phyloP scores from a whole-genome alignment of 208 protist genomes.

The Crithidia mellificae region DNA sequence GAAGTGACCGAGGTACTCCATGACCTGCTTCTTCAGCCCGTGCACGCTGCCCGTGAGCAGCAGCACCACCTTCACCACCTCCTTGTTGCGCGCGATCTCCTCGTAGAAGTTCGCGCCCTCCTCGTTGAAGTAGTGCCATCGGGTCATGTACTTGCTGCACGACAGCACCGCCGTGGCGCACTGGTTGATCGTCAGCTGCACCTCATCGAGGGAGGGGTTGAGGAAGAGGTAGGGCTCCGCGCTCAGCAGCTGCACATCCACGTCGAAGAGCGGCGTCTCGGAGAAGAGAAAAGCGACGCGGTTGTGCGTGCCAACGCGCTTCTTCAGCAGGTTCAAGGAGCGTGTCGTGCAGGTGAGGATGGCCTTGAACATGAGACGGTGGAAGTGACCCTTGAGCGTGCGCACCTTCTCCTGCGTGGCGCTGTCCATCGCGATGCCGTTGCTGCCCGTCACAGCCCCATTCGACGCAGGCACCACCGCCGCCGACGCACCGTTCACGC shows the following conservation, averaged over 20 bases:
- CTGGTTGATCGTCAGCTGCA: conserved; percentile 96
- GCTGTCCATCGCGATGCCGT: conserved; percentile 46
- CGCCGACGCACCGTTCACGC: conserved; percentile 74
- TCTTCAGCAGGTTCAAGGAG: conserved; percentile 92
- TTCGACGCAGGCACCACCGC: conserved; percentile 87
- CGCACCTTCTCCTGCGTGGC: conserved; percentile 78
- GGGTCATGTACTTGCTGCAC: conserved; percentile 90
- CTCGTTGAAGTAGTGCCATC: conserved; percentile 72
- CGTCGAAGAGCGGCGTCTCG: conserved; percentile 95
- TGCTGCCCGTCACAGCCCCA: conserved; percentile 70
- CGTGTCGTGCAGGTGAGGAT: conserved; percentile 90
- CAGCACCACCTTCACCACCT: conserved; percentile 94
- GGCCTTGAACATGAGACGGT: conserved; percentile 91
- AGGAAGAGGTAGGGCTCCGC: conserved; percentile 91
- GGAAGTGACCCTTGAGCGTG: conserved; percentile 89
- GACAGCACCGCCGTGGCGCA: conserved; percentile 89
- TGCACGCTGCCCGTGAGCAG: conserved; percentile 93
- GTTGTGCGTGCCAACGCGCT: conserved; percentile 90
- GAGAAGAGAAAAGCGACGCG: conserved; percentile 92
- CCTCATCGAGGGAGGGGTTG: conserved; percentile 94
- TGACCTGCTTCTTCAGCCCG: conserved; percentile 92
- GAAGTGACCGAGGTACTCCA: conserved; percentile 92
- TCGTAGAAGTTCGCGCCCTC: conserved; percentile 88
- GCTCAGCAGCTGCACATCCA: conserved; percentile 93
- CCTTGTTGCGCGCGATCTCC: conserved; percentile 93